phyloP scores from a whole-genome alignment of 2,329 filamentous ascomycete species.

The Epichloe uncinata region DNA sequence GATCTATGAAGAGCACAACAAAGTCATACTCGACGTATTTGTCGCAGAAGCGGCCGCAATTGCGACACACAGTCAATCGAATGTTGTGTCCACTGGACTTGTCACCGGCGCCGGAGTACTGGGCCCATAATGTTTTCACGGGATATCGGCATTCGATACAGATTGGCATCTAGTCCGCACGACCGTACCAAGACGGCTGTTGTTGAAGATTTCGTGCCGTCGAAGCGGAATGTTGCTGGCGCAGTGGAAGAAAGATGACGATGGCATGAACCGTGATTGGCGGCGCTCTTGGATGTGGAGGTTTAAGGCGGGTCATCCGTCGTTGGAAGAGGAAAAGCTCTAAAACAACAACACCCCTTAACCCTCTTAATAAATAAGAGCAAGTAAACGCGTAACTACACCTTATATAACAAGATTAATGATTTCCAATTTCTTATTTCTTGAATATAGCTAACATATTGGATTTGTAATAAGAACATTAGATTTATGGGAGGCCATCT shows the following conservation, averaged over 20 bases:
- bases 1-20: slow-evolving; percentile 92
- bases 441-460: too few relatives aligned
- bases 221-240: not conserved
- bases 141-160: slow-evolving; percentile 80
- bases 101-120: slow-evolving; percentile 86
- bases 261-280: too few relatives aligned
- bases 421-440: too few relatives aligned
- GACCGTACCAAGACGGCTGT: not conserved
- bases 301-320: too few relatives aligned
- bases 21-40: slow-evolving; percentile 99
- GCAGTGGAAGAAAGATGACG: not conserved
- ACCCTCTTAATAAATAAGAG: too few relatives aligned
- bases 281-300: too few relatives aligned
- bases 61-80: slow-evolving; percentile 87
- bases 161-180: slow-evolving; percentile 50
- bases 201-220: not conserved
- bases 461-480: too few relatives aligned
- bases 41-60: slow-evolving; percentile 88
- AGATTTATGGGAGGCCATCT: too few relatives aligned
- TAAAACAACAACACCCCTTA: too few relatives aligned
- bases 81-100: slow-evolving; percentile 81
- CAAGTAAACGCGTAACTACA: too few relatives aligned
- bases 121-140: slow-evolving; percentile 73
- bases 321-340: too few relatives aligned
- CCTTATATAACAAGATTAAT: too few relatives aligned